phyloP scores from a whole-genome alignment of 202 grass and related monocot genomes.

The Alloteropsis angusta region DNA sequence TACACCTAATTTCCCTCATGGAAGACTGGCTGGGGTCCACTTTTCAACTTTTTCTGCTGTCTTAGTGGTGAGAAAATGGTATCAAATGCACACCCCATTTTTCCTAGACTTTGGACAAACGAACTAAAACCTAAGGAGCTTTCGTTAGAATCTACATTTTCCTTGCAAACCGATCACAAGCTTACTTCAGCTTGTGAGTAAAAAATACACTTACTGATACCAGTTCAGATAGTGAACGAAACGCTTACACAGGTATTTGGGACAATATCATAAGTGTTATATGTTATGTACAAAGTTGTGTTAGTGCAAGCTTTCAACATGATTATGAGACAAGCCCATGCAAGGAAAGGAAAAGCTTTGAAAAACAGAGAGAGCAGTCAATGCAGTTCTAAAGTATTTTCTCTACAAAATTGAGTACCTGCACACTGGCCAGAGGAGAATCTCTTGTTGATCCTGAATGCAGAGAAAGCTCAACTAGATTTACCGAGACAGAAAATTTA shows the following conservation, averaged over 20 bases:
- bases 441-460: constrained; percentile 81
- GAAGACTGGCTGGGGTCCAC: neutral
- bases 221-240: neutral
- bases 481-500: constrained; percentile 61
- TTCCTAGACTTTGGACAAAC: neutral
- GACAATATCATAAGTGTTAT: neutral
- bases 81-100: neutral
- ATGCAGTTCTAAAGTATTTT: constrained; percentile 13
- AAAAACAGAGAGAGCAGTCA: constrained; percentile 9
- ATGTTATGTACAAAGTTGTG: neutral
- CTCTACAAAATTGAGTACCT: constrained; percentile 38
- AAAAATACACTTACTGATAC: neutral
- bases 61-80: constrained; percentile 11
- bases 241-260: constrained; percentile 2
- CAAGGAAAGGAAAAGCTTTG: constrained; percentile 9
- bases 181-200: neutral
- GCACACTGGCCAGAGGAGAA: constrained; percentile 73
- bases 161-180: neutral
- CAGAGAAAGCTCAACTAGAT: constrained; percentile 84
- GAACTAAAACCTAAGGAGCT: neutral
- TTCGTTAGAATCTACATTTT: neutral
- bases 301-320: constrained; percentile 3
- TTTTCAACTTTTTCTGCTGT: neutral
- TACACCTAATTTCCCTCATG: neutral
- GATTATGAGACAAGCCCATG: neutral